Base-by-base conservation (phyloP, 2,329 filamentous ascomycete species). In the Neofusicoccum parvum region DNA sequence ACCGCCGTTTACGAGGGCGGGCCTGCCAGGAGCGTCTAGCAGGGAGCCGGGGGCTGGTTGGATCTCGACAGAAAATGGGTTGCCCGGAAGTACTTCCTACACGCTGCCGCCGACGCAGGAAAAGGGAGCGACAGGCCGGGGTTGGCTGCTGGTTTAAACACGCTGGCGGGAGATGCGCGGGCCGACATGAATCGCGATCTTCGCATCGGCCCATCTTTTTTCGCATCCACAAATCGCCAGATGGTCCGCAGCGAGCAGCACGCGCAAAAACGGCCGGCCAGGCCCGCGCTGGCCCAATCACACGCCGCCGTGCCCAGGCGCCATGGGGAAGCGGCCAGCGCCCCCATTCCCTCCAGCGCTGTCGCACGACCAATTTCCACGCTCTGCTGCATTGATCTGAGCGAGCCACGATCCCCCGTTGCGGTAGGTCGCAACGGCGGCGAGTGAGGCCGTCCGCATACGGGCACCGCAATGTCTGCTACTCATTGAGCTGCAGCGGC, bases 141-240 rank as follows among this genome's bases (percentile, higher is more conserved):
- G 54, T 32, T 58, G 54, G 39, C 54, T 34, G 39, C 54, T 46
- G 54, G 54, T 43, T 58, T 58, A 43, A 58, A 58, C 54, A 58
- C 54, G 54, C 23, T 34, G 41, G 54, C 54, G 54, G 54, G 54
- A 58, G 54, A 58, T 58, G 54, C 54, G 54, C 54, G 54, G 54
- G 39, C 54, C 54, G 54, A 58, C 54, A 58, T 58, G 54, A 58
- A 58, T 58, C 54, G 54, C 54, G 54, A 58, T 58, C 54, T 58
- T 58, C 54, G 48, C 48, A 50, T 50, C 48, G 48, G 48, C 48
- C 48, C 48, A 50, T 50, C 12, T 50, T 50, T 50, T 50, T 23
- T 50, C 27, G 48, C 48, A 20, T 50, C 48, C 48, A 3, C 48
- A 32, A 32, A 39, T 23, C 48, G 48, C 48, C 48, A 32, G 27